Evolutionary conservation across 1,284 basidiomycete species (phyloP).

Genomic region (Ganoderma sinense): DNA sequence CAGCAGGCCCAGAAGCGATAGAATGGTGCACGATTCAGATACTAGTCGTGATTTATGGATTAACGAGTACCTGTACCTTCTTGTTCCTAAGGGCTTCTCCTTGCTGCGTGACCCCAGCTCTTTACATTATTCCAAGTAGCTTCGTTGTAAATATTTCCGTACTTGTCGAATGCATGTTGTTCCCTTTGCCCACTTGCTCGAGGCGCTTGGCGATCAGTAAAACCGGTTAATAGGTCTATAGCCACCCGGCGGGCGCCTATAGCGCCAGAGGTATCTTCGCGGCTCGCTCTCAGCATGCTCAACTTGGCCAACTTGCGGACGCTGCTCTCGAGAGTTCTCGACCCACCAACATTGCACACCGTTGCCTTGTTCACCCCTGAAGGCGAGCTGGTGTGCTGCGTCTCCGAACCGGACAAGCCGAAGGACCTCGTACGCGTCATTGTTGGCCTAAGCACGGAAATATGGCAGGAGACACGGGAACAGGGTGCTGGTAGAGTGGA

Average conservation of each 20-base stretch:
- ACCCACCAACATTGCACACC: slow-evolving; percentile 63
- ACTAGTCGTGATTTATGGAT: not conserved
- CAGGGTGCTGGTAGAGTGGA: slow-evolving; percentile 72
- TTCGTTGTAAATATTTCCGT: slow-evolving; percentile 19
- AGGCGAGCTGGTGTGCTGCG: slow-evolving; percentile 68
- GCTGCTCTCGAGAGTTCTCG: slow-evolving; percentile 62
- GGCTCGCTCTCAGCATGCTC: slow-evolving; percentile 51
- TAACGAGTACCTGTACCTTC: not conserved
- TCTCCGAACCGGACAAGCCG: slow-evolving; percentile 54
- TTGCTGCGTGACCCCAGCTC: not conserved
- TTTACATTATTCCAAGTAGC: slow-evolving; percentile 30
- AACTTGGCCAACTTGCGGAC: slow-evolving; percentile 66
- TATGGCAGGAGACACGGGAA: slow-evolving; percentile 76
- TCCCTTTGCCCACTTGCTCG: not conserved
- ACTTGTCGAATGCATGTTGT: not conserved
- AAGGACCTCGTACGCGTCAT: slow-evolving; percentile 79
- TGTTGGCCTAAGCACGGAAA: slow-evolving; percentile 73
- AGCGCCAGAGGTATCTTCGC: not conserved
- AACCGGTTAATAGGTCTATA: too few species aligned
- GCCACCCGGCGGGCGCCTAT: slow-evolving; percentile 2
- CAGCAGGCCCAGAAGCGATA: slow-evolving; percentile 38
- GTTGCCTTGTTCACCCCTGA: slow-evolving; percentile 67
- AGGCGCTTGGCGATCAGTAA: not conserved
- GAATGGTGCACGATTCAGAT: slow-evolving; percentile 6
- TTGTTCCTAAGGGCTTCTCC: not conserved